Evolutionary conservation across 805 yeast species (phyloP).

Genomic region (Blastobotrys americana): DNA sequence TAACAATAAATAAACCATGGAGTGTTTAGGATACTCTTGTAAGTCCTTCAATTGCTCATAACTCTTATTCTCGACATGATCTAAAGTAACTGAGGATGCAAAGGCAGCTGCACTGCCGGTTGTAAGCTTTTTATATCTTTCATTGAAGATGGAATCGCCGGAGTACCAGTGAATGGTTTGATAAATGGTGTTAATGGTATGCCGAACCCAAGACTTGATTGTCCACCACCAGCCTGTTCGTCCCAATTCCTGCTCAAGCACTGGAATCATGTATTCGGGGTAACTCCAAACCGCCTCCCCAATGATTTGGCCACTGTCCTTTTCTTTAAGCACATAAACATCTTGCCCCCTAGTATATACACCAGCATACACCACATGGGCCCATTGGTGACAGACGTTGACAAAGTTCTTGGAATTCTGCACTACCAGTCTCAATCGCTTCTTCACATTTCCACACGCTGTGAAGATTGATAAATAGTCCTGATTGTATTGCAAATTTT

Average conservation of each 20-base stretch:
- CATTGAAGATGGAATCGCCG: not conserved
- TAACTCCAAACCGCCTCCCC: constrained; percentile 1
- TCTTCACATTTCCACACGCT: no score
- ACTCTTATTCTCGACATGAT: not conserved
- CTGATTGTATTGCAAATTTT: no score
- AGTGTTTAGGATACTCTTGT: no score
- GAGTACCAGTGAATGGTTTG: not conserved
- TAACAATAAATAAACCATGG: no score
- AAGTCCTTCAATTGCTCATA: no score
- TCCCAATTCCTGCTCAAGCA: constrained; percentile 1
- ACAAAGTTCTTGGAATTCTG: no score
- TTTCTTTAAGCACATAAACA: no score
- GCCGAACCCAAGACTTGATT: not conserved
- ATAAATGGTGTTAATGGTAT: not conserved
- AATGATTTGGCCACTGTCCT: not conserved
- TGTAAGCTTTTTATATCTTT: not conserved
- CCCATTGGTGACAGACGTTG: no score
- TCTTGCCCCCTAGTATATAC: no score
- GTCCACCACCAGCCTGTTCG: constrained; percentile 1
- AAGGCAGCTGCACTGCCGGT: not conserved
- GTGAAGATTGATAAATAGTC: no score
- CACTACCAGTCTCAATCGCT: no score
- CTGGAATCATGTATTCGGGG: constrained; percentile 1
- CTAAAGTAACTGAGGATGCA: not conserved
- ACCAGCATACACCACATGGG: no score